Evolutionary conservation across 768 basidiomycete species (phyloP), one percentile per base, ranked within the genome.

Genomic region (Tricholoma sp.): DNA sequence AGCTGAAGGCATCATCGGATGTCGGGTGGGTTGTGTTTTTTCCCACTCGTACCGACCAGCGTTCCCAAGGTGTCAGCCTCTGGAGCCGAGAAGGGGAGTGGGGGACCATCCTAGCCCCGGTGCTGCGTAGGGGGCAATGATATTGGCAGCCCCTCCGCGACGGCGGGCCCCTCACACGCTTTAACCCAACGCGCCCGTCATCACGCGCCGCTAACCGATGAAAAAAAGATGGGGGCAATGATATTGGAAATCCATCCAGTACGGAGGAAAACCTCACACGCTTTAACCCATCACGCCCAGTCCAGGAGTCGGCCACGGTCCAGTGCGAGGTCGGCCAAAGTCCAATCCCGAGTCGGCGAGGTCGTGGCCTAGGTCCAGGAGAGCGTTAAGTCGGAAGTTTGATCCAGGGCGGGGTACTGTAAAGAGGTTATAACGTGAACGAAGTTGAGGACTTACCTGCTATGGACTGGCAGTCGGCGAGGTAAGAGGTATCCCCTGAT

Each of bases 31-130:
- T 8, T 50, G n/a, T 31, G 21, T 22, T 22, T 12, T 22, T 46
- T 6, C 47, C 47, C 47, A 50, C 47, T 50, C 47, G 16, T n/a
- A 50, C 47, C 47, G 47, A 50, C 47, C 45, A 46, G 45, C 45
- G 22, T 46, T 46, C 45, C 45, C 22, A 14, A 22, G 45, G 45
- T 24, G 12, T 24, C 45, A 46, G 45, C 45, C 45, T 46, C 35
- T 24, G 45, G 21, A 46, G 47, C 47, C 27, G 47, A 31, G 47
- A 31, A 31, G 47, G 47, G 47, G 47, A 31, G 27, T 29, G 47
- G 47, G 47, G 47, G 5, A 10, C 8, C 47, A 50, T 50, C 47
- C 47, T 50, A 50, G 47, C 47, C 47, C 47, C 47, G 47, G 47
- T 50, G 47, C 47, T 3, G 31, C 47, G 47, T 31, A 16, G 27